Percentiles rank a stretch among this genome's conserved stretches.
Evolutionary conservation across 2,329 filamentous ascomycete genomes (phyloP).

Genomic region (Canariomyces notabilis): DNA sequence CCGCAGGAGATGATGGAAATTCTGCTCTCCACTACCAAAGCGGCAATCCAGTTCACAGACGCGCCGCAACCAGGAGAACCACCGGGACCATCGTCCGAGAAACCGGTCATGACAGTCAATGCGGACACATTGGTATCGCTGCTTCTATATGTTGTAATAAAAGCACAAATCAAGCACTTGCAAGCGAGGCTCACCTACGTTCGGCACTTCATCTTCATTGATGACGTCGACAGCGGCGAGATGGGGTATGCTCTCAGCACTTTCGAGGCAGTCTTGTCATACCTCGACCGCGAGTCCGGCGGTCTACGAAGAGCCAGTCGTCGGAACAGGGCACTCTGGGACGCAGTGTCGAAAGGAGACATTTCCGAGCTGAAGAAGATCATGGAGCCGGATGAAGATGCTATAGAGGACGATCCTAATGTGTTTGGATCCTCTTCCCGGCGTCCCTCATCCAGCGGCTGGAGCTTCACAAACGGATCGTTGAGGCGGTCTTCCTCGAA

Average conservation of each 20-base stretch:
- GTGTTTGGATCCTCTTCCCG: constrained; percentile 35
- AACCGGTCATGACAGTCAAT: constrained; percentile 59
- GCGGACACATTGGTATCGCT: constrained; percentile 92
- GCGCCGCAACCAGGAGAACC: constrained; percentile 34
- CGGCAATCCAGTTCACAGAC: constrained; percentile 65
- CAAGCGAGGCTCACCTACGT: constrained; percentile 91
- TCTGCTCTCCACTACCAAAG: constrained; percentile 74
- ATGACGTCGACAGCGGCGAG: constrained; percentile 94
- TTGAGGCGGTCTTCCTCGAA: constrained; percentile 34
- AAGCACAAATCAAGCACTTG: constrained; percentile 79
- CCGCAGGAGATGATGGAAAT: constrained; percentile 87
- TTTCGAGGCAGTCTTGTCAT: constrained; percentile 87
- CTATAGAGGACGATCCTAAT: constrained; percentile 44
- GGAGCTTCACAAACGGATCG: constrained; percentile 43
- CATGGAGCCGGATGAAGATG: constrained; percentile 63
- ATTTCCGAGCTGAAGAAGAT: constrained; percentile 70
- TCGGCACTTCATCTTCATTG: constrained; percentile 94
- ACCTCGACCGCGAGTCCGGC: constrained; percentile 76
- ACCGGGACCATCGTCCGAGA: constrained; percentile 39
- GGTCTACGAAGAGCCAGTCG: constrained; percentile 78
- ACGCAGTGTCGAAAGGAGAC: constrained; percentile 74
- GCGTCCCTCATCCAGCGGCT: constrained; percentile 41
- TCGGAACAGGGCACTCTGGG: constrained; percentile 82
- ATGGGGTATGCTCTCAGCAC: constrained; percentile 95
- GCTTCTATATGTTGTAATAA: constrained; percentile 85